These are phyloP conservation scores for Medicago truncatula DNA, from an alignment of 306 rosid genomes.

Conservation along the genomic window MtrunA17r5.0-ANR NC_053048.1:27835501-27836000, in stretches of 20 bases:
- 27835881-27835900: conserved; percentile 51
- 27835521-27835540: not conserved
- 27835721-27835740: not conserved
- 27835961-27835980: conserved; percentile 67
- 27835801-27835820: conserved; percentile 35
- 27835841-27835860: conserved; percentile 45
- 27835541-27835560: conserved; percentile 7
- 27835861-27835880: conserved; percentile 61
- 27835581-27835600: not conserved
- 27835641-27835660: not conserved
- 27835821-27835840: conserved; percentile 46
- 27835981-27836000: conserved; percentile 49
- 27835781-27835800: not conserved
- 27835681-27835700: conserved; percentile 15
- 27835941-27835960: conserved; percentile 80
- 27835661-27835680: conserved; percentile 18
- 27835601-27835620: not conserved
- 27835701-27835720: conserved; percentile 36
- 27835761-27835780: conserved; percentile 5
- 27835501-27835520: not conserved
- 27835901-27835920: conserved; percentile 40
- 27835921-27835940: conserved; percentile 61
- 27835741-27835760: not conserved
- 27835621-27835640: conserved; percentile 31
- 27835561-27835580: conserved; percentile 28